Percentiles rank a stretch among this genome's conserved stretches.
phyloP scores from a whole-genome alignment of 2,329 filamentous ascomycete genomes.

The Alternaria ventricosa region DNA sequence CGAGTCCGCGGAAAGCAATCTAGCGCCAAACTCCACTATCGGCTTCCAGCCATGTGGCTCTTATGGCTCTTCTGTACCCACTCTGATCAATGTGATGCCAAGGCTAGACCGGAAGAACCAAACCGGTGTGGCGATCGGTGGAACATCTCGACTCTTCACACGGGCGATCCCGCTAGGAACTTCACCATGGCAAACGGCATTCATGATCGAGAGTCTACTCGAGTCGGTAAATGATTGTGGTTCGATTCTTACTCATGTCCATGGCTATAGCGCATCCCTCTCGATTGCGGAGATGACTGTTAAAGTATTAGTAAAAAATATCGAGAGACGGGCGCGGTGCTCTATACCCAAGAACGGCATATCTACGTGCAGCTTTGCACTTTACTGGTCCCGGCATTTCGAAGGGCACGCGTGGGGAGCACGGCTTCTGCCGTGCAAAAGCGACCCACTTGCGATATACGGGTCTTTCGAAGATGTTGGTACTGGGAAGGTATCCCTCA shows the following conservation, averaged over 20 bases:
- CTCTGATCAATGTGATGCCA: slow-evolving; percentile 25
- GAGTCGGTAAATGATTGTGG: background rate
- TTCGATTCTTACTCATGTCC: background rate
- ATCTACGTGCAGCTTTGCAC: background rate
- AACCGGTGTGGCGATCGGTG: slow-evolving; percentile 26
- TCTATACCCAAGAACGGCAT: background rate
- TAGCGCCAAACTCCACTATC: slow-evolving; percentile 13
- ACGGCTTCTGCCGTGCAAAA: background rate
- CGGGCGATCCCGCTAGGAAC: slow-evolving; percentile 5
- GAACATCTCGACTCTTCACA: slow-evolving; percentile 11
- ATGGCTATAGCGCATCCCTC: slow-evolving; percentile 14
- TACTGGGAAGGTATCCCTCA: background rate
- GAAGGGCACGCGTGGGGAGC: background rate
- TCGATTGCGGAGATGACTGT: slow-evolving; percentile 2
- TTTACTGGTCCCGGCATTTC: background rate
- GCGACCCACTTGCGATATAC: background rate
- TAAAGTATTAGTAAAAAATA: slow-evolving; percentile 4
- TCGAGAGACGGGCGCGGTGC: background rate
- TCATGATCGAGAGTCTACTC: background rate
- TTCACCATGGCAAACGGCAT: background rate
- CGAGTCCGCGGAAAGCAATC: slow-evolving; percentile 6
- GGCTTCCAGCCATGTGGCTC: slow-evolving; percentile 13
- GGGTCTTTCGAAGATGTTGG: background rate
- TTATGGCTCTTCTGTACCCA: slow-evolving; percentile 15
- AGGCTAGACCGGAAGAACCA: slow-evolving; percentile 19